phyloP scores from a whole-genome alignment of 805 yeast species.

The Ogataea sp. region DNA sequence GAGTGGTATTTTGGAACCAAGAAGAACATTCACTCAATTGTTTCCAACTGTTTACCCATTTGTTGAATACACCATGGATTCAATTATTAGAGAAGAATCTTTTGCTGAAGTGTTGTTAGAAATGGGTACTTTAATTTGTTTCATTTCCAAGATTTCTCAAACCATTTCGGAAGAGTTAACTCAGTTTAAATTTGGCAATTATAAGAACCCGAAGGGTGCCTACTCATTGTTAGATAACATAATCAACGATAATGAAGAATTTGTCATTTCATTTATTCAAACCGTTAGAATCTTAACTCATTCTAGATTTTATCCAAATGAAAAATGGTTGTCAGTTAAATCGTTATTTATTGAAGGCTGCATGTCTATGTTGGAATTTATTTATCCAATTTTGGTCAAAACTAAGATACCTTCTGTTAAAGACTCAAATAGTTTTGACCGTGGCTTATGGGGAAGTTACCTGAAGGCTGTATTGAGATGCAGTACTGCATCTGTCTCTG shows the following conservation, averaged over 20 bases:
- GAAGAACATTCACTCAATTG: slow-evolving; percentile 56
- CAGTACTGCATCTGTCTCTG: slow-evolving; percentile 59
- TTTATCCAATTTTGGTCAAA: slow-evolving; percentile 39
- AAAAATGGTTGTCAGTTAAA: slow-evolving; percentile 66
- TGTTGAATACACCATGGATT: slow-evolving; percentile 57
- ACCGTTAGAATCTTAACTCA: slow-evolving; percentile 40
- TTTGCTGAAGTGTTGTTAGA: slow-evolving; percentile 70
- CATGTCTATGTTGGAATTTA: slow-evolving; percentile 43
- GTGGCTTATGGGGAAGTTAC: slow-evolving; percentile 62
- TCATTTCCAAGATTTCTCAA: slow-evolving; percentile 31
- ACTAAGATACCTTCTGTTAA: slow-evolving; percentile 46
- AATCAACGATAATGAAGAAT: background rate
- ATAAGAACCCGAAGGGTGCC: background rate
- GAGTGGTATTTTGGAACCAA: slow-evolving; percentile 37
- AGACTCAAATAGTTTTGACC: slow-evolving; percentile 44
- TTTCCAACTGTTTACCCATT: slow-evolving; percentile 69
- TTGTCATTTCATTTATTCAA: background rate
- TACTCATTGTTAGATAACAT: background rate
- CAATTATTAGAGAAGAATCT: slow-evolving; percentile 59
- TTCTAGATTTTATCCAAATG: slow-evolving; percentile 54
- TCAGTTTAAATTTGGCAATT: background rate
- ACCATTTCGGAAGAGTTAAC: background rate
- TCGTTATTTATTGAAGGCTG: slow-evolving; percentile 50
- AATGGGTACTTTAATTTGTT: slow-evolving; percentile 51
- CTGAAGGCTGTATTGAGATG: slow-evolving; percentile 48